Conservation (phyloP, 768 basidiomycete species). For the Boletus fagicola region DNA sequence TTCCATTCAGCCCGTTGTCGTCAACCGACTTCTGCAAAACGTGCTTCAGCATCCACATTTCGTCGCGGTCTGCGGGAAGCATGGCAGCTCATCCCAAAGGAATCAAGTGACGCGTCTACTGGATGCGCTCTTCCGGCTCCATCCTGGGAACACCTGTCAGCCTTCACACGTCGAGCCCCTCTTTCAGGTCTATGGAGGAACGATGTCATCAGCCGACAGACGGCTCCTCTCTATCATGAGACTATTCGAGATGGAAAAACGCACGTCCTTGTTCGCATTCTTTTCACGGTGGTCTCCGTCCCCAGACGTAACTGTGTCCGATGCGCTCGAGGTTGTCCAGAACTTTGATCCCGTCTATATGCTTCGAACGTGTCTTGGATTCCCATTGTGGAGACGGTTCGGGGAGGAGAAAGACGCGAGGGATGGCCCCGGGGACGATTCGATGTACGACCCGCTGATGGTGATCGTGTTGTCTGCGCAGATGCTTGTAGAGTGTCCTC, state of each 20-base stretch:
- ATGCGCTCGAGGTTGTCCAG: constrained; percentile 63
- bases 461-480: constrained; percentile 64
- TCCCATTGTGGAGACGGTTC: constrained; percentile 62
- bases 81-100: constrained; percentile 32
- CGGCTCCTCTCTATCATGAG: constrained; percentile 72
- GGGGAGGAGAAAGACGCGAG: constrained; percentile 34
- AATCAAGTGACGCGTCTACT: constrained; percentile 56
- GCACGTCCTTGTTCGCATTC: constrained; percentile 60
- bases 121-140: constrained; percentile 64
- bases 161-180: constrained; percentile 79
- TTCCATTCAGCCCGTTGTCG: constrained; percentile 55
- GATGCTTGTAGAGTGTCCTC: constrained; percentile 58
- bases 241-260: constrained; percentile 72
- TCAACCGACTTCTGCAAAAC: constrained; percentile 74
- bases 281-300: constrained; percentile 65
- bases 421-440: constrained; percentile 33
- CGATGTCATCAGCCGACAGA: constrained; percentile 62
- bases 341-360: constrained; percentile 66
- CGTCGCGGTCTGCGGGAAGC: constrained; percentile 41
- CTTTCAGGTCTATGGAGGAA: constrained; percentile 70
- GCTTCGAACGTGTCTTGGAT: constrained; percentile 68
- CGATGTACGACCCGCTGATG: constrained; percentile 80
- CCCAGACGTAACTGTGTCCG: constrained; percentile 40
- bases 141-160: constrained; percentile 84
- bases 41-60: constrained; percentile 71